A percentile compares a stretch with the other conserved stretches of the same genome.
Conservation (phyloP, 73 alveolate species). For the Paramecium sonneborni region DNA sequence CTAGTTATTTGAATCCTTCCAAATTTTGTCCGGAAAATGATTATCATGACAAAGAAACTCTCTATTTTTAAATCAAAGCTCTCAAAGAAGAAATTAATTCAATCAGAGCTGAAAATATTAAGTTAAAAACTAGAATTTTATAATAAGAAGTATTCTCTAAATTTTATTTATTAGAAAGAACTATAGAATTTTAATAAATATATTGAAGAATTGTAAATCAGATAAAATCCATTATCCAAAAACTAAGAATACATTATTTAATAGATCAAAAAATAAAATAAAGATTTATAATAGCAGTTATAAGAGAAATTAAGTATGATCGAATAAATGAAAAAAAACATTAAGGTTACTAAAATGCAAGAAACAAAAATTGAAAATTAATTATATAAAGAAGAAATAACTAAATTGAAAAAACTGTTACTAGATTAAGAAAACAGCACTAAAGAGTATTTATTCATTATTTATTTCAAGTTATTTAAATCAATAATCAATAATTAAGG, state of each 20-base stretch:
- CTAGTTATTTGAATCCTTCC: background rate
- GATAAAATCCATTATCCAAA: background rate
- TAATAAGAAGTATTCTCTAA: background rate
- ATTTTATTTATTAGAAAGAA: background rate
- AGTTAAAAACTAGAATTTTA: constrained; percentile 3
- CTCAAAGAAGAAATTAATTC: constrained; percentile 16
- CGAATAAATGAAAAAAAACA: constrained; percentile 18
- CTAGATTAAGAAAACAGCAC: background rate
- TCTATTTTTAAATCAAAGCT: background rate
- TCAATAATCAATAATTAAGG: background rate
- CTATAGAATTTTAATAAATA: background rate
- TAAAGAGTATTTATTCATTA: background rate
- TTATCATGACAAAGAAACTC: constrained; percentile 40
- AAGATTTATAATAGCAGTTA: background rate
- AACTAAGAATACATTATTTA: background rate
- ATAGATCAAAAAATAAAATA: constrained; percentile 12
- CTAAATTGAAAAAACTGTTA: background rate
- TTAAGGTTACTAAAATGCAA: constrained; percentile 14
- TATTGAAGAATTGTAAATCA: background rate
- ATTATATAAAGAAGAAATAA: background rate
- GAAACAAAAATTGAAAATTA: constrained; percentile 13
- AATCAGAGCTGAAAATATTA: background rate
- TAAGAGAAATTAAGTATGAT: background rate
- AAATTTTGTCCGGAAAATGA: constrained; percentile 41
- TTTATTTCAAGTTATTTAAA: background rate